A percentile compares a stretch with the other conserved stretches of the same genome.
These are phyloP conservation scores for Blastobotrys terrestris DNA, from an alignment of 805 yeast genomes.

Conservation along the genomic window DNA sequence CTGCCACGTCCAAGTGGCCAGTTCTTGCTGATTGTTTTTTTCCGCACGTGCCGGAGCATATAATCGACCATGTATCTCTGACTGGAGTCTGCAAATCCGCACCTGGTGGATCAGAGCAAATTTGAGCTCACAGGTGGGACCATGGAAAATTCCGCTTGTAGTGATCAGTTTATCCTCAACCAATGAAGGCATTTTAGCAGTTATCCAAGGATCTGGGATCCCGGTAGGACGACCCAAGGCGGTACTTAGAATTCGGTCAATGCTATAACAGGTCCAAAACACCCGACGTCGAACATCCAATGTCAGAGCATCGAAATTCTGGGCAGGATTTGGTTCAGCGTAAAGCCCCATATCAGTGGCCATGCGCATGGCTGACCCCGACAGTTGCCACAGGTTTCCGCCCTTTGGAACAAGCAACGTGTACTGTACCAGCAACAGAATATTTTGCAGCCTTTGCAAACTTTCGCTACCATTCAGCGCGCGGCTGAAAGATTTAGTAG, in stretches of 20 bases:
- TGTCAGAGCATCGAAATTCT: constrained; percentile 4
- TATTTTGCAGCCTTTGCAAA: not conserved
- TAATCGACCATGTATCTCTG: constrained; percentile 2
- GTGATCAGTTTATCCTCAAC: constrained; percentile 4
- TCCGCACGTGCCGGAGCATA: constrained; percentile 1
- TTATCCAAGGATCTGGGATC: constrained; percentile 4
- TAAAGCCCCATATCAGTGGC: constrained; percentile 6
- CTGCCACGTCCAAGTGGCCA: constrained; percentile 4
- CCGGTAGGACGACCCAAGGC: constrained; percentile 4
- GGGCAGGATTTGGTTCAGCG: constrained; percentile 3
- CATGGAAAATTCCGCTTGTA: not conserved
- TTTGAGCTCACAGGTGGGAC: constrained; percentile 5
- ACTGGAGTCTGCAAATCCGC: constrained; percentile 4
- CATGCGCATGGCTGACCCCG: constrained; percentile 4
- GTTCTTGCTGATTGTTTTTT: not conserved
- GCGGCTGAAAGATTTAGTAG: not conserved
- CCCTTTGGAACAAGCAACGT: constrained; percentile 4
- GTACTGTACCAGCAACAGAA: constrained; percentile 5
- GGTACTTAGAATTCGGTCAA: constrained; percentile 5
- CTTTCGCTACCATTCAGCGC: not conserved
- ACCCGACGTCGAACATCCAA: constrained; percentile 5
- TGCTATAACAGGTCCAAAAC: constrained; percentile 7
- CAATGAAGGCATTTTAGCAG: constrained; percentile 1
- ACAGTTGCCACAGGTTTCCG: constrained; percentile 6
- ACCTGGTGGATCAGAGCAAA: constrained; percentile 4